These are phyloP conservation scores for Phylloporus sp. DNA, from an alignment of 768 basidiomycete species.

Conservation along the genomic window DNA sequence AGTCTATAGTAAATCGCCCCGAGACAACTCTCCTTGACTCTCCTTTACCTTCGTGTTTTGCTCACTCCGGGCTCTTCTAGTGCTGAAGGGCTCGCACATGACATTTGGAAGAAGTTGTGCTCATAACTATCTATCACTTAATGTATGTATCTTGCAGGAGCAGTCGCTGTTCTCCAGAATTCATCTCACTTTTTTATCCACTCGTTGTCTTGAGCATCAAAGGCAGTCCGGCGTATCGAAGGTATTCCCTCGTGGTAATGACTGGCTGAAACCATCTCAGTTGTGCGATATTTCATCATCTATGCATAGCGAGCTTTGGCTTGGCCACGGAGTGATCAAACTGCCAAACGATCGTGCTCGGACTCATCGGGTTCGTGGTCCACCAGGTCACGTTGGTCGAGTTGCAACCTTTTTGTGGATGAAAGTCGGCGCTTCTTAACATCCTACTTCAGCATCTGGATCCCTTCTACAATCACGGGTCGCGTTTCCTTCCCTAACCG, in stretches of 20 bases:
- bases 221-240: constrained; percentile 33
- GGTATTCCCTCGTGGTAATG: constrained; percentile 36
- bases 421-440: too few relatives aligned
- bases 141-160: background rate
- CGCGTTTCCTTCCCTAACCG: too few relatives aligned
- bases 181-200: background rate
- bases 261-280: constrained; percentile 33
- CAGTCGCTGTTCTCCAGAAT: background rate
- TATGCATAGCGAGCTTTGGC: too few relatives aligned
- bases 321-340: too few relatives aligned
- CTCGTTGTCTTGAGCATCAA: constrained; percentile 12
- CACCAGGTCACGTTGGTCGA: too few relatives aligned
- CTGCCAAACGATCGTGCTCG: too few relatives aligned
- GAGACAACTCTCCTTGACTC: background rate
- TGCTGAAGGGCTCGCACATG: background rate
- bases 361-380: too few relatives aligned
- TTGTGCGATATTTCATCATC: constrained; percentile 37
- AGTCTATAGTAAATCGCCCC: background rate
- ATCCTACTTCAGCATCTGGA: too few relatives aligned
- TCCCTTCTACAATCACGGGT: too few relatives aligned
- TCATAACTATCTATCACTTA: background rate
- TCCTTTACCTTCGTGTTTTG: background rate
- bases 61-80: constrained; percentile 2
- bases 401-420: too few relatives aligned
- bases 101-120: background rate